phyloP scores from a whole-genome alignment of 2,329 filamentous ascomycete genomes.

The Chrysosporium keratinophilum region DNA sequence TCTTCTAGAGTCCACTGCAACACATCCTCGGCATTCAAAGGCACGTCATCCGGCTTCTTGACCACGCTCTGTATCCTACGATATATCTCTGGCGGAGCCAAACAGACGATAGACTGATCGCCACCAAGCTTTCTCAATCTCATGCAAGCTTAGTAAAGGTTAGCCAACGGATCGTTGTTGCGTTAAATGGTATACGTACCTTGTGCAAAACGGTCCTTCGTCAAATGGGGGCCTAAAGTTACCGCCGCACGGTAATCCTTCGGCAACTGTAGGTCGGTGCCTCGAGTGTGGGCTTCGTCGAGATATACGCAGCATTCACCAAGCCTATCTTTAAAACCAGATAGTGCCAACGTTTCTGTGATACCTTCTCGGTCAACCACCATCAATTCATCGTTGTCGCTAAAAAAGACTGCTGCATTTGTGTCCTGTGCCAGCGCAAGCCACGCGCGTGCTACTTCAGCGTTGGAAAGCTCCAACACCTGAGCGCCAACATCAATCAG shows the following conservation, averaged over 20 bases:
- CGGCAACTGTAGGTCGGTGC: constrained; percentile 57
- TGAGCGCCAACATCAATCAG: constrained; percentile 58
- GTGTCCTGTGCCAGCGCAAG: constrained; percentile 25
- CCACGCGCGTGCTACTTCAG: constrained; percentile 44
- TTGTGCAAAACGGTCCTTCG: constrained; percentile 60
- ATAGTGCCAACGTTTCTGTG: constrained; percentile 37
- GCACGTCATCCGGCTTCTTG: constrained; percentile 3
- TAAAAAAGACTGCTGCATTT: constrained; percentile 47
- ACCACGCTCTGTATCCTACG: constrained; percentile 37
- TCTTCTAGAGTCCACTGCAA: constrained; percentile 50
- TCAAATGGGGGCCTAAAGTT: constrained; percentile 53
- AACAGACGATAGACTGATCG: constrained; percentile 54
- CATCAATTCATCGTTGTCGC: constrained; percentile 11
- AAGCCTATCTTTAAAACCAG: constrained; percentile 48
- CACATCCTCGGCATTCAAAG: constrained; percentile 44
- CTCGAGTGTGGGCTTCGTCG: constrained; percentile 60
- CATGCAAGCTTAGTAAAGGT: constrained; percentile 48
- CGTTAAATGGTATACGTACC: constrained; percentile 49
- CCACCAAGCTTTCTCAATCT: constrained; percentile 55
- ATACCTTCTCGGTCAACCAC: constrained; percentile 13
- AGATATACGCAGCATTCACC: constrained; percentile 56
- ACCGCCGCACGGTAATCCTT: constrained; percentile 51
- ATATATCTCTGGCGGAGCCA: constrained; percentile 48
- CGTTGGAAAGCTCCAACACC: constrained; percentile 50
- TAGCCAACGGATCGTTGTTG: constrained; percentile 45